These are phyloP conservation scores for Diaporthe destruens DNA, from an alignment of 2,329 filamentous ascomycete genomes.

Conservation along the genomic window DNA sequence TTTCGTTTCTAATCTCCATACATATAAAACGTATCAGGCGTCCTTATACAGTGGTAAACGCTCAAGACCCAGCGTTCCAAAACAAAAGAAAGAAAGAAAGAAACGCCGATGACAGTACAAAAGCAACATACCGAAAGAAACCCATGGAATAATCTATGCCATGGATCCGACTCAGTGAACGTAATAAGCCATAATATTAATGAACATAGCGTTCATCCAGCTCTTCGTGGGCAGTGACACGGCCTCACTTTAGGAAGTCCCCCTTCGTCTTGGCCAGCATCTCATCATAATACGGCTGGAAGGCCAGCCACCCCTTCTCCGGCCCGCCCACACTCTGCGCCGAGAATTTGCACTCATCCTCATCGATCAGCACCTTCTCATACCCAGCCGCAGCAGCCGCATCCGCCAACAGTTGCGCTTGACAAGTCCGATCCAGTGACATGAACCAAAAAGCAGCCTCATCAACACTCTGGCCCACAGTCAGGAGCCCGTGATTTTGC, in stretches of 20 bases:
- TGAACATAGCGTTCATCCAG: background rate
- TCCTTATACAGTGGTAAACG: too few relatives aligned
- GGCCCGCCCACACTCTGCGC: constrained; percentile 53
- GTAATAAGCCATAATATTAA: background rate
- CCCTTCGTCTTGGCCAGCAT: constrained; percentile 63
- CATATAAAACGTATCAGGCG: too few relatives aligned
- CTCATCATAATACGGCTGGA: constrained; percentile 67
- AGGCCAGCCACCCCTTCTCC: constrained; percentile 65
- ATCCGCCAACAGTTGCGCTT: constrained; percentile 72
- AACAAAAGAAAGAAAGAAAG: too few relatives aligned
- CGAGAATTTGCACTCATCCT: constrained; percentile 52
- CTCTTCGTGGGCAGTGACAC: background rate
- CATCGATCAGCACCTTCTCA: constrained; percentile 50
- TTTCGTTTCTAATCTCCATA: too few relatives aligned
- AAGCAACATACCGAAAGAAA: too few relatives aligned
- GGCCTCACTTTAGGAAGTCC: constrained; percentile 56
- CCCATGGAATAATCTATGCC: too few relatives aligned
- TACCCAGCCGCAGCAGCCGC: constrained; percentile 61
- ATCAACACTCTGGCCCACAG: constrained; percentile 77
- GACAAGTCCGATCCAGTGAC: constrained; percentile 74
- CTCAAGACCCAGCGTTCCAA: too few relatives aligned
- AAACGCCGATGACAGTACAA: too few relatives aligned
- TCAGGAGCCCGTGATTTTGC: constrained; percentile 78
- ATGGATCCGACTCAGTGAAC: too few relatives aligned
- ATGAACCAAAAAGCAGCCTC: constrained; percentile 79